Percentiles rank a stretch among this genome's conserved stretches.
phyloP scores from a whole-genome alignment of 2,329 filamentous ascomycete species.

The Colletotrichum agaves region DNA sequence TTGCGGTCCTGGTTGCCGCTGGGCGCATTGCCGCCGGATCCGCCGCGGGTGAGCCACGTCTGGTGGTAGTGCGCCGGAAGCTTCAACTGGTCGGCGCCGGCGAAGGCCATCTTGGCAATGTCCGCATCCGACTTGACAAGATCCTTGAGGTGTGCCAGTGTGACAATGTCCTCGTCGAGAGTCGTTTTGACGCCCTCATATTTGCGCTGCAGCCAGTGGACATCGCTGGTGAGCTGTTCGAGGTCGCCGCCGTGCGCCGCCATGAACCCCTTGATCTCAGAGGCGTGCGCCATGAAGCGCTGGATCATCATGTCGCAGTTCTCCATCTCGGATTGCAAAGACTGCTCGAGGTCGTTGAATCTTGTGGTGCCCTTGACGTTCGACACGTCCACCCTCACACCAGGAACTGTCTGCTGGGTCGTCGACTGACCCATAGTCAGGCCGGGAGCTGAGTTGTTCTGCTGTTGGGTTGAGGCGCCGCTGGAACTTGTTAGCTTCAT shows the following conservation, averaged over 20 bases:
- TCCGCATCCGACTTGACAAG: slow-evolving; percentile 70
- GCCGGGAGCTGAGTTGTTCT: slow-evolving; percentile 43
- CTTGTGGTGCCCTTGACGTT: slow-evolving; percentile 88
- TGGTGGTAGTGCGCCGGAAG: slow-evolving; percentile 70
- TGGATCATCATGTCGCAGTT: slow-evolving; percentile 83
- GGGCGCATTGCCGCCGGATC: slow-evolving; percentile 24
- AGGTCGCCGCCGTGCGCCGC: slow-evolving; percentile 63
- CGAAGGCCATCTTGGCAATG: slow-evolving; percentile 77
- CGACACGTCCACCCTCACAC: slow-evolving; percentile 81
- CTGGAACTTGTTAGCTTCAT: slow-evolving; percentile 6
- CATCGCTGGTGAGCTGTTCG: slow-evolving; percentile 57
- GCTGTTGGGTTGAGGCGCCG: slow-evolving; percentile 32
- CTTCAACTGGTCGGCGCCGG: slow-evolving; percentile 78
- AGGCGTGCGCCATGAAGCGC: slow-evolving; percentile 80
- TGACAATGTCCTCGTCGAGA: slow-evolving; percentile 67
- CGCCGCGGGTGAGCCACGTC: slow-evolving; percentile 55
- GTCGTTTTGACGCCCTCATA: slow-evolving; percentile 57
- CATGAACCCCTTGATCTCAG: slow-evolving; percentile 78
- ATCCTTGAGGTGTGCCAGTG: slow-evolving; percentile 72
- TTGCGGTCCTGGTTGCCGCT: slow-evolving; percentile 57
- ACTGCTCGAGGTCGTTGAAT: slow-evolving; percentile 88
- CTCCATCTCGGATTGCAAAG: slow-evolving; percentile 82
- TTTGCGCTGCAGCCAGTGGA: slow-evolving; percentile 62
- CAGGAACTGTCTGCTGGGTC: slow-evolving; percentile 70
- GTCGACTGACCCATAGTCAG: slow-evolving; percentile 61